Percentiles rank a stretch among this genome's conserved stretches.
Evolutionary conservation across 148 eudicot genomes (phyloP).

Genomic region (Talinum fruticosum): DNA sequence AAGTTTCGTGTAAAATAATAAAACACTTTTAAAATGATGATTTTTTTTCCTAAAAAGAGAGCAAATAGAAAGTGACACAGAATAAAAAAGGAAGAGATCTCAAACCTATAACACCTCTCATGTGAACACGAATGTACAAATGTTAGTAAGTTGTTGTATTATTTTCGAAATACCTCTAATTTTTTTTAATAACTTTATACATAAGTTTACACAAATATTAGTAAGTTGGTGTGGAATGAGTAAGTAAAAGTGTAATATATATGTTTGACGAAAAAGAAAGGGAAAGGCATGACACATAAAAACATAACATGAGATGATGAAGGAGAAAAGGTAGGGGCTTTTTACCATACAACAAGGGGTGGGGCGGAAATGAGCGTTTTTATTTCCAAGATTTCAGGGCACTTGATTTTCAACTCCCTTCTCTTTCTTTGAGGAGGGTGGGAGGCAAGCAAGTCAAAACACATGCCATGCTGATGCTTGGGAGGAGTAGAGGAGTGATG

Average conservation of each 20-base stretch:
- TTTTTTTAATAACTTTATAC: too few species aligned
- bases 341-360: slow-evolving; percentile 21
- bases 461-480: slow-evolving; percentile 34
- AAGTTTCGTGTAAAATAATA: too few species aligned
- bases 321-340: not conserved
- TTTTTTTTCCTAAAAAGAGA: too few species aligned
- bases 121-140: not conserved
- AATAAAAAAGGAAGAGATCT: too few species aligned
- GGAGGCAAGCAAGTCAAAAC: slow-evolving; percentile 23
- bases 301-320: slow-evolving; percentile 20
- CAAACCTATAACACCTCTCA: not conserved
- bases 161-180: too few species aligned
- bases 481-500: slow-evolving; percentile 17
- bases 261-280: slow-evolving; percentile 7
- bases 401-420: slow-evolving; percentile 1
- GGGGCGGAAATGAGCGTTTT: not conserved
- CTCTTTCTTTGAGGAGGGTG: not conserved
- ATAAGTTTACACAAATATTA: too few species aligned
- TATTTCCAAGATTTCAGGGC: slow-evolving; percentile 32
- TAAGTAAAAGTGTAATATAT: slow-evolving; percentile 10
- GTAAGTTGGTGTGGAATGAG: slow-evolving; percentile 12
- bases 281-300: slow-evolving; percentile 12
- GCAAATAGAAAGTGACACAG: too few species aligned
- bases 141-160: not conserved
- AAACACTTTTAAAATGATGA: too few species aligned